These are phyloP conservation scores for Fraxinus dipetala DNA, from an alignment of 305 asterid genomes.

Conservation along the genomic window DNA sequence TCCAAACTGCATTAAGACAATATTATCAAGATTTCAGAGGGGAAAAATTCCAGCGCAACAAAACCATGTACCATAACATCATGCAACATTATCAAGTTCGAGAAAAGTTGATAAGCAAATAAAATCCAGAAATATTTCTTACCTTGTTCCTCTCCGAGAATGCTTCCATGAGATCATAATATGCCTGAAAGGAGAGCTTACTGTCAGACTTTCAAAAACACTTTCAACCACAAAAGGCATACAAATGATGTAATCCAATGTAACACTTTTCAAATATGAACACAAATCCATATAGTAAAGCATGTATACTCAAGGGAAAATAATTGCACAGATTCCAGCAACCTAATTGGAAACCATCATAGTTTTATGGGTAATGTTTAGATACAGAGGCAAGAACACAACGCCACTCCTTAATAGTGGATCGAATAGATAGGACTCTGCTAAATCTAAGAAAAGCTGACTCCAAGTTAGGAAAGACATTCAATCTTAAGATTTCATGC, in stretches of 20 bases:
- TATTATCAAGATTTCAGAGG: not conserved
- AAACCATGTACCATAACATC: conserved; percentile 17
- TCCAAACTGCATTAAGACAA: conserved; percentile 66
- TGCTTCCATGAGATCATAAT: conserved; percentile 87
- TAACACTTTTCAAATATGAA: conserved; percentile 6
- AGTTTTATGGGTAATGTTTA: not conserved
- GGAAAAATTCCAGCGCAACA: conserved; percentile 9
- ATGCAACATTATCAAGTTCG: not conserved
- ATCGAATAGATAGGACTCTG: not conserved
- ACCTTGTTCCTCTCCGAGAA: conserved; percentile 96
- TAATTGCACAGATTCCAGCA: not conserved
- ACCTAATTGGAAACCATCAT: not conserved
- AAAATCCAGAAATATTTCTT: conserved; percentile 1
- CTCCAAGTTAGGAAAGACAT: conserved; percentile 9
- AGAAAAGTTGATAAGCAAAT: conserved; percentile 10
- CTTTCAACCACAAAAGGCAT: conserved; percentile 2
- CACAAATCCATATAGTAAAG: not conserved
- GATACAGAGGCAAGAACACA: not conserved
- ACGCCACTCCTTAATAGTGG: not conserved
- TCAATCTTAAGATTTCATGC: conserved; percentile 15
- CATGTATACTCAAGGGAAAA: not conserved
- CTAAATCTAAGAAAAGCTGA: not conserved
- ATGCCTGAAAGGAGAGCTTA: conserved; percentile 61
- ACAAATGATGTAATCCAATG: not conserved
- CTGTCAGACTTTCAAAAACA: conserved; percentile 26